Evolutionary conservation across 2,329 filamentous ascomycete genomes (phyloP), one percentile per base, ranked within the genome.

Genomic region (Simplicillium aogashimaense): DNA sequence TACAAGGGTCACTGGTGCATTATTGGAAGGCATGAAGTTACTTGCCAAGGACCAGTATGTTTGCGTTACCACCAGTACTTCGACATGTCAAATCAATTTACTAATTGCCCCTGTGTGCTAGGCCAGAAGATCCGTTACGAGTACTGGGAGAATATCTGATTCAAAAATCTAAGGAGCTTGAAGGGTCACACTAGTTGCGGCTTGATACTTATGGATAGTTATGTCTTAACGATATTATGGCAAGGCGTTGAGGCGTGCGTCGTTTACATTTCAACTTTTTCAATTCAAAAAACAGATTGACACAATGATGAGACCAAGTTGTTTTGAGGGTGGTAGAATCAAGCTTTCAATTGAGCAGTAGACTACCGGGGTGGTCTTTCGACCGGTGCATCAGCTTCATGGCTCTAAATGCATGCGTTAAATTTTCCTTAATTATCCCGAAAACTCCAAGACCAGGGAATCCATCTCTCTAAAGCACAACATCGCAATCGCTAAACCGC

Each of bases 11-110:
- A 83, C 81, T 1, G 75, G 75, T 1, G 71, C 74, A 18, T 53
- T 88, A 43, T 62, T 87, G 31, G 82, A 87, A 51, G 83, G 82
- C 17, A 83, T 88, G 80, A 87, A 86, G 63, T 60, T 72, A 40
- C 56, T 88, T 44, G 81, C 80, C 4, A 78, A 75, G 49, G 79
- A 86, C 33, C 76, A 82, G 83, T 86, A 61, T 53, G 81, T 71
- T n/a, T n/a, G n/a, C n/a, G n/a, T n/a, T n/a, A n/a, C n/a, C n/a
- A n/a, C n/a, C n/a, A n/a, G n/a, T n/a, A n/a, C n/a, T n/a, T n/a
- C n/a, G n/a, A n/a, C n/a, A n/a, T n/a, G n/a, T n/a, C n/a, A n/a
- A n/a, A n/a, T n/a, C n/a, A 25, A 25, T 25, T 25, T 25, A 9
- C 20, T 25, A 25, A 25, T 9, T 9, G 20, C 9, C 9, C 6